Conservation (phyloP, 371 early-diverging fungal species). For the Mortierella sp. region DNA sequence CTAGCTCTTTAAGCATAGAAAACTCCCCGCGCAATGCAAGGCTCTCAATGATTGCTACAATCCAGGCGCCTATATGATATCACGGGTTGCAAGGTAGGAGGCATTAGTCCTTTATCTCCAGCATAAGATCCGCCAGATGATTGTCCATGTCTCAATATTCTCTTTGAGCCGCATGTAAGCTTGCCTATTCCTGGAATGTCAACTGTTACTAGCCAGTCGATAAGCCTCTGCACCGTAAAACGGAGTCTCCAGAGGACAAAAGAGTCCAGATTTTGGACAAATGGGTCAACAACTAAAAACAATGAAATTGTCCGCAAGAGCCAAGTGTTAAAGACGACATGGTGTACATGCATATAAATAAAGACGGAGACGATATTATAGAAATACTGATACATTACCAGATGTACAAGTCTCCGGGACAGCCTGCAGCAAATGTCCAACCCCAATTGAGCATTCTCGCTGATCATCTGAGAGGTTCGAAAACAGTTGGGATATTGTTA, state of each 20-base stretch:
- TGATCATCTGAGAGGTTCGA: conserved; percentile 33
- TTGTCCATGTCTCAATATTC: neutral
- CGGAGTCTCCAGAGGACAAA: conserved; percentile 34
- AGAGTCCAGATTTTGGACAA: conserved; percentile 33
- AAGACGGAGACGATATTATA: neutral
- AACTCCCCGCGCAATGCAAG: conserved; percentile 48
- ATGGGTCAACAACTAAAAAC: conserved; percentile 38
- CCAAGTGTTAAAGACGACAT: neutral
- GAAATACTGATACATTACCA: conserved; percentile 9
- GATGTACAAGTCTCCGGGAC: conserved; percentile 34
- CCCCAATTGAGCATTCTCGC: conserved; percentile 33
- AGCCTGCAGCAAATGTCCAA: conserved; percentile 34
- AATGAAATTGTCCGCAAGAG: neutral
- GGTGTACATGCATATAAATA: neutral
- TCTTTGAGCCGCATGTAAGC: neutral
- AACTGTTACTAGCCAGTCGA: conserved; percentile 39
- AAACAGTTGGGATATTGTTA: conserved; percentile 40
- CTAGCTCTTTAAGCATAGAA: conserved; percentile 30
- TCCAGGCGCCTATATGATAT: conserved; percentile 30
- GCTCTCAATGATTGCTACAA: conserved; percentile 45
- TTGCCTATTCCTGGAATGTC: conserved; percentile 47
- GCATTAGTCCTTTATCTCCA: neutral
- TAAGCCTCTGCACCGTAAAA: conserved; percentile 38
- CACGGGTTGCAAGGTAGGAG: neutral
- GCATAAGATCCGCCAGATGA: neutral